These are phyloP conservation scores for Cytospora piceae DNA, from an alignment of 2,329 filamentous ascomycete species.

Conservation along the genomic window DNA sequence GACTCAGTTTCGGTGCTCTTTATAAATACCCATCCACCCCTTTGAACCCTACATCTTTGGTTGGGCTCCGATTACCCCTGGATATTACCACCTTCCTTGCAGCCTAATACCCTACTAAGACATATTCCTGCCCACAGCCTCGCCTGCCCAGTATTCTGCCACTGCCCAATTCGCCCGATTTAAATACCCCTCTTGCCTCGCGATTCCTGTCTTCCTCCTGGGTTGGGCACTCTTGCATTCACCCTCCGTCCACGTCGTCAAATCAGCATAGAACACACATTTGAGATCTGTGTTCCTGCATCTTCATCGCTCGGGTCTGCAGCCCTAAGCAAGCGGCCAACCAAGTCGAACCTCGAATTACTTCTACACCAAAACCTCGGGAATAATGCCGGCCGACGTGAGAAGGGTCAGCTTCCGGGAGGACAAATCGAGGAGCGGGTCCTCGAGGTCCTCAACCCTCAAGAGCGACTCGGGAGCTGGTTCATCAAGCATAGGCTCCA, in stretches of 20 bases:
- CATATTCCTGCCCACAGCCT: constrained; percentile 35
- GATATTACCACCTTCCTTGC: constrained; percentile 26
- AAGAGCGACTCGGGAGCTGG: constrained; percentile 41
- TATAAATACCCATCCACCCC: constrained; percentile 19
- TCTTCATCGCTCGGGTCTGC: constrained; percentile 10
- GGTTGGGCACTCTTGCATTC: constrained; percentile 41
- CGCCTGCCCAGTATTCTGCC: constrained; percentile 28
- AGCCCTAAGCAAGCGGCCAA: constrained; percentile 21
- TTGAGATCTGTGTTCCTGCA: constrained; percentile 28
- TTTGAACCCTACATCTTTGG: constrained; percentile 14
- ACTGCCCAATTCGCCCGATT: constrained; percentile 35
- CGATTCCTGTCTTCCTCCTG: constrained; percentile 34
- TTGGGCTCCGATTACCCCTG: constrained; percentile 31
- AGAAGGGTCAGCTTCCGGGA: constrained; percentile 41
- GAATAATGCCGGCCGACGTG: constrained; percentile 23
- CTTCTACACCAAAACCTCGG: constrained; percentile 5
- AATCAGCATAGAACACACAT: constrained; percentile 42
- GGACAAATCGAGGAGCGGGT: constrained; percentile 36
- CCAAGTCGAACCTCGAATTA: not conserved
- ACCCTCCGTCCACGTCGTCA: constrained; percentile 34
- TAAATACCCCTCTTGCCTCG: constrained; percentile 31
- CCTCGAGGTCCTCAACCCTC: constrained; percentile 36
- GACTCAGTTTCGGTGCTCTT: constrained; percentile 14
- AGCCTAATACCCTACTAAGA: constrained; percentile 25
- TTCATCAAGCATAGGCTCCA: constrained; percentile 40